Evolutionary conservation across 2,329 filamentous ascomycete species (phyloP).

Genomic region (Davidsoniella virescens): DNA sequence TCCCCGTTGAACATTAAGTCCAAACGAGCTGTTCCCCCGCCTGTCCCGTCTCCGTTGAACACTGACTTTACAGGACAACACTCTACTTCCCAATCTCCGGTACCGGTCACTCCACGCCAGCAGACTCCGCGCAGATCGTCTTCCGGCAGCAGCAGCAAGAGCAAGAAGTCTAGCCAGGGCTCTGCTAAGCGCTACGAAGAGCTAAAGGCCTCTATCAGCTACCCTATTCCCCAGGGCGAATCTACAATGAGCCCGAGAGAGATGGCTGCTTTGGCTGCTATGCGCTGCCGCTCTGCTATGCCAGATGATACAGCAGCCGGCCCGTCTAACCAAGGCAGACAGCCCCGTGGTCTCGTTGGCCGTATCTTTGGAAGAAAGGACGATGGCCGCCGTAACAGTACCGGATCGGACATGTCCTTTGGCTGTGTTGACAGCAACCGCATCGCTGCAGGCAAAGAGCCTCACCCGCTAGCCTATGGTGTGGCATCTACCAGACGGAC

Average conservation of each 20-base stretch:
- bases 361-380: background rate
- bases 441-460: conserved; percentile 1
- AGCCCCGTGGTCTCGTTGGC: background rate
- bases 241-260: too few species aligned
- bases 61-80: background rate
- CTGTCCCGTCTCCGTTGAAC: background rate
- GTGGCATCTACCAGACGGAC: background rate
- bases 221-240: too few species aligned
- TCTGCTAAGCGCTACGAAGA: too few species aligned
- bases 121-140: background rate
- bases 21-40: background rate
- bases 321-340: background rate
- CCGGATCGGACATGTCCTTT: conserved; percentile 6
- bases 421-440: conserved; percentile 11
- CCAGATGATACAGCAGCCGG: too few species aligned
- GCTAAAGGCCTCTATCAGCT: too few species aligned
- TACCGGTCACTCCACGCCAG: too few species aligned
- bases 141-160: conserved; percentile 1
- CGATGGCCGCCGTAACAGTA: background rate
- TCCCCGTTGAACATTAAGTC: background rate
- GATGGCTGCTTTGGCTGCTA: too few species aligned
- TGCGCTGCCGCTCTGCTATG: too few species aligned
- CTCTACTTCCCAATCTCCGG: too few species aligned
- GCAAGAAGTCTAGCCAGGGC: background rate
- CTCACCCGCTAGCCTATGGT: background rate